Evolutionary conservation across 1,284 basidiomycete genomes (phyloP).

Genomic region (Irpex lacteus): DNA sequence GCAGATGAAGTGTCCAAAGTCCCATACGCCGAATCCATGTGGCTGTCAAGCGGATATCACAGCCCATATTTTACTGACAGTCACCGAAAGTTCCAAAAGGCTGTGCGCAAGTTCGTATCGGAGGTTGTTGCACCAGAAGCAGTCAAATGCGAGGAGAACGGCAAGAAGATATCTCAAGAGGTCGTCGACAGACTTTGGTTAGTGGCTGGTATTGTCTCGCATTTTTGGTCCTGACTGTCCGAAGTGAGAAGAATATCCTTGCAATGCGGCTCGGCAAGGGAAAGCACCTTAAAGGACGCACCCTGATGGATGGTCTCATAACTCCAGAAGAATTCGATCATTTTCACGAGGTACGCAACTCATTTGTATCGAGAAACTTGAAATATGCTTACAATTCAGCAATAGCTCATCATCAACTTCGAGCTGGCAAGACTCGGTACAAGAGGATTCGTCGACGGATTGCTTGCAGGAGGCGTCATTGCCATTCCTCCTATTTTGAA

Average conservation of each 20-base stretch:
- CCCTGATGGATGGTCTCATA: conserved; percentile 80
- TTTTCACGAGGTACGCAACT: conserved; percentile 63
- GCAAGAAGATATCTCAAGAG: conserved; percentile 72
- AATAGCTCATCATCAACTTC: conserved; percentile 76
- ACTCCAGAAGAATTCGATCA: conserved; percentile 89
- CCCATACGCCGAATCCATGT: conserved; percentile 89
- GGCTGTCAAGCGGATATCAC: conserved; percentile 79
- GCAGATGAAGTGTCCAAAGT: conserved; percentile 74
- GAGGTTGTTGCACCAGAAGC: conserved; percentile 67
- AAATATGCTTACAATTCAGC: conserved; percentile 2
- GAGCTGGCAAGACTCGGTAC: conserved; percentile 84
- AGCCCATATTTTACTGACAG: conserved; percentile 84
- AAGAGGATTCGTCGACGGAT: conserved; percentile 83
- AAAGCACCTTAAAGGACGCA: conserved; percentile 85
- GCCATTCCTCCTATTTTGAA: conserved; percentile 85
- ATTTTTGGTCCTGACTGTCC: neutral
- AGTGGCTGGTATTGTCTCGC: conserved; percentile 14
- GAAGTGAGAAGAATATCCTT: conserved; percentile 71
- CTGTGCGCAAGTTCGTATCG: conserved; percentile 60
- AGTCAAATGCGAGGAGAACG: conserved; percentile 70
- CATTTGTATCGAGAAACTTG: neutral
- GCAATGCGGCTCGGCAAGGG: conserved; percentile 94
- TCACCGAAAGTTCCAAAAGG: conserved; percentile 66
- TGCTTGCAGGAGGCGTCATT: conserved; percentile 81
- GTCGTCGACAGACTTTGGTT: conserved; percentile 76